phyloP scores from a whole-genome alignment of 352 stramenopile species.

The Phytopythium chamaehyphon region DNA sequence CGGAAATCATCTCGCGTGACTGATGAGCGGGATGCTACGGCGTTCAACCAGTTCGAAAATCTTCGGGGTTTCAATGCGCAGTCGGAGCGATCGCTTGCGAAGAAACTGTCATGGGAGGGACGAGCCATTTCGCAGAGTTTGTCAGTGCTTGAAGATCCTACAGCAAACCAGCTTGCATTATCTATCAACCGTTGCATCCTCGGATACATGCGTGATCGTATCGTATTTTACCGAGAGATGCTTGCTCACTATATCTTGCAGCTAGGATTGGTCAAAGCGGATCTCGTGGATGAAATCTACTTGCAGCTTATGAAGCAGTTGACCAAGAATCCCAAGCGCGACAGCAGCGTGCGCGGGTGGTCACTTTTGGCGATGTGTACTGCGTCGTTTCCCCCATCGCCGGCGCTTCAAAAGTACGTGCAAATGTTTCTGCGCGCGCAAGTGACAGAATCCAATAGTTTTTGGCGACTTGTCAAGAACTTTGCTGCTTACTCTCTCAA shows the following conservation, averaged over 20 bases:
- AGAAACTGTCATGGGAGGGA: conserved; percentile 65
- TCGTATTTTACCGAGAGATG: conserved; percentile 93
- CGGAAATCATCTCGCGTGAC: conserved; percentile 22
- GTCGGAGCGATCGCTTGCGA: conserved; percentile 33
- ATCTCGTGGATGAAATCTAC: conserved; percentile 93
- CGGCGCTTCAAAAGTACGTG: conserved; percentile 88
- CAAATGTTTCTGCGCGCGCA: conserved; percentile 89
- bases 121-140: conserved; percentile 59
- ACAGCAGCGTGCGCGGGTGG: conserved; percentile 90
- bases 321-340: conserved; percentile 88
- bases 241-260: conserved; percentile 92
- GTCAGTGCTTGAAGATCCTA: conserved; percentile 47
- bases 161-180: conserved; percentile 48
- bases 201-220: conserved; percentile 94
- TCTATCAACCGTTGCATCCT: conserved; percentile 92
- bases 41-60: conserved; percentile 69
- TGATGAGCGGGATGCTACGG: conserved; percentile 42
- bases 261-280: conserved; percentile 83
- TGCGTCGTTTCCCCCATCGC: conserved; percentile 87
- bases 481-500: conserved; percentile 91
- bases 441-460: conserved; percentile 61
- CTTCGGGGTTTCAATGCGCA: conserved; percentile 52
- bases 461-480: conserved; percentile 75
- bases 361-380: conserved; percentile 92
- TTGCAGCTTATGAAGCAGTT: conserved; percentile 93